Conservation (phyloP, 306 rosid species). For the Spatholobus suberectus region DNA sequence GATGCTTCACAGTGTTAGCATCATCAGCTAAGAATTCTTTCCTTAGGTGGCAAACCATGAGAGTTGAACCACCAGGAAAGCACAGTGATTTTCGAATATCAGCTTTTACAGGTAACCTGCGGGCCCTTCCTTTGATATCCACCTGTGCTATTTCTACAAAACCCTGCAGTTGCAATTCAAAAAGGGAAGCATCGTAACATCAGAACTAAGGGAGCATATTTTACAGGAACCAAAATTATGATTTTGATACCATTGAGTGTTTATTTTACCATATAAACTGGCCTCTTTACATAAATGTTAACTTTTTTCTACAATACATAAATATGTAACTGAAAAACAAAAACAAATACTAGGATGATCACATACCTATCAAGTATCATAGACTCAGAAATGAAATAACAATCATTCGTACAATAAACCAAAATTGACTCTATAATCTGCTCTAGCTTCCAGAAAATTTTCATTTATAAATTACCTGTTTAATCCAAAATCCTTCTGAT, state of each 20-base stretch:
- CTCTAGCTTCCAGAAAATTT: conserved; percentile 24
- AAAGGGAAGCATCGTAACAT: conserved; percentile 7
- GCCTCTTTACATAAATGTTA: conserved; percentile 3
- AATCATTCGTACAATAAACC: conserved; percentile 19
- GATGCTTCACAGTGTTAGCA: conserved; percentile 48
- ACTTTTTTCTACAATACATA: neutral
- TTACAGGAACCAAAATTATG: conserved; percentile 20
- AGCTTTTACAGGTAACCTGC: conserved; percentile 78
- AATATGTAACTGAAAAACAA: neutral
- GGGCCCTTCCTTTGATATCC: conserved; percentile 72
- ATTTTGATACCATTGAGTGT: neutral
- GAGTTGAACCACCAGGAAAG: conserved; percentile 92
- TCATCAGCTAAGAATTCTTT: conserved; percentile 47
- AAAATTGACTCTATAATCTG: conserved; percentile 6
- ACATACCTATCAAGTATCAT: neutral
- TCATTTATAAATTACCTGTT: conserved; percentile 61
- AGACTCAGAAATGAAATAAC: conserved; percentile 16
- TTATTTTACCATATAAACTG: conserved; percentile 1
- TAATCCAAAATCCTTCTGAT: conserved; percentile 93
- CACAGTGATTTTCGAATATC: conserved; percentile 80
- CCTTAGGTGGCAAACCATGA: conserved; percentile 79
- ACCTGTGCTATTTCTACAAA: conserved; percentile 84
- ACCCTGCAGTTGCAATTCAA: conserved; percentile 55
- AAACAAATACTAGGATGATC: conserved; percentile 2
- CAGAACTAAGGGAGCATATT: conserved; percentile 30